Percentiles rank a stretch among this genome's conserved stretches.
phyloP scores from a whole-genome alignment of 306 rosid genomes.

The Prunus dulcis region DNA sequence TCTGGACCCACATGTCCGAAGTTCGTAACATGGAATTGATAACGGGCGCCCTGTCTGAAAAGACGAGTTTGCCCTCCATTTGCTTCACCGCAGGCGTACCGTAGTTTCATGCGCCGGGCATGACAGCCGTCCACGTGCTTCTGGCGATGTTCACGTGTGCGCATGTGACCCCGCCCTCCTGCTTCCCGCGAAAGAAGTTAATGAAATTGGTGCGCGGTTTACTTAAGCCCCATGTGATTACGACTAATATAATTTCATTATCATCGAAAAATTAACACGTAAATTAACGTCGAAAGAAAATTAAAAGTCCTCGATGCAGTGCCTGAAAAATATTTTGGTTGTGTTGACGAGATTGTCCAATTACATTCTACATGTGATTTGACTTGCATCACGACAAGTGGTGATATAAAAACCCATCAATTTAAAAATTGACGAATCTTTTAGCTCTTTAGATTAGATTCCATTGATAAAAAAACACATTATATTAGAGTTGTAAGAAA shows the following conservation, averaged over 20 bases:
- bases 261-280: background rate
- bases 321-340: background rate
- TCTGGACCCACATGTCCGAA: constrained; percentile 1
- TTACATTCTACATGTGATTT: background rate
- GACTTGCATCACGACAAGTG: constrained; percentile 3
- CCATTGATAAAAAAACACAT: background rate
- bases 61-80: constrained; percentile 4
- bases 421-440: background rate
- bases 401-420: background rate
- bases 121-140: constrained; percentile 62
- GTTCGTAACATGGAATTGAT: constrained; percentile 6
- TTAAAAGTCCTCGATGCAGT: background rate
- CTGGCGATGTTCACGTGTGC: constrained; percentile 52
- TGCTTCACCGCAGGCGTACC: constrained; percentile 12
- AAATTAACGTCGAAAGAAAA: background rate
- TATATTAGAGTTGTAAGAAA: background rate
- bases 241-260: constrained; percentile 11
- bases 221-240: constrained; percentile 43
- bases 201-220: constrained; percentile 34
- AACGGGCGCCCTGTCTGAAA: constrained; percentile 9
- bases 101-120: constrained; percentile 31
- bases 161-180: constrained; percentile 45
- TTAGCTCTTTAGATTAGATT: background rate
- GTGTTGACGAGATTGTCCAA: constrained; percentile 3
- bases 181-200: constrained; percentile 29